Evolutionary conservation across 1,139 yeast species (phyloP), one percentile per base, ranked within the genome.

Genomic region (Sugiyamaella neomexicana): DNA sequence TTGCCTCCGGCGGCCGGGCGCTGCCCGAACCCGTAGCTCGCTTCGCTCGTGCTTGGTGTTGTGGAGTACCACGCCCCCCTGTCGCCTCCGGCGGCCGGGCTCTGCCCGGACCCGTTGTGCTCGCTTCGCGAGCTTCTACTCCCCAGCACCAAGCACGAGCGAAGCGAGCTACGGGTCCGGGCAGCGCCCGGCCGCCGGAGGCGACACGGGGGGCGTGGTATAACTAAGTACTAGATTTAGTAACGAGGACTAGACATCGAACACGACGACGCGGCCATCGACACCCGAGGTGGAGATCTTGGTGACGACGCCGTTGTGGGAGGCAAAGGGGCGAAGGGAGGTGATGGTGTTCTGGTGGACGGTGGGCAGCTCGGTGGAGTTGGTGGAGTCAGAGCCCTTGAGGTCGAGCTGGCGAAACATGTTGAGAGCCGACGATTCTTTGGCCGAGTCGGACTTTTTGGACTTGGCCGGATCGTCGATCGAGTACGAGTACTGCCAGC

Each of bases 331-430:
- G 60, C 82, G 78, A 56, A 93, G 72, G 52, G 83, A 80, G 50
- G 86, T 81, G 68, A 95, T 89, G 31, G 97, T 85, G 74, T 91
- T 93, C 72, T 91, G 97, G 72, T 93, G 99, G 58, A 89, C 82
- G 15, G 97, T 89, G 58, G 79, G 79, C 67, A 86, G 78, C 50
- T 80, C 81, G 54, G 80, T 78, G 38, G 80, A 74, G 61, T 68
- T 78, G 65, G 75, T 73, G 58, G 78, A 75, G 44, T 65, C 69
- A 56, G 89, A 80, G 54, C 99, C 99, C 78, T 90, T 91, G 71
- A 93, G 80, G 72, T 93, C 99, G 79, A 93, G 78, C 72, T 93
- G 97, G 72, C 90, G 86, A 75, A 95, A 95, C 93, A 93, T 89
- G 73, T 88, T 88, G 69, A 93, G 80, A 12, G 98, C 98, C 58